These are phyloP conservation scores for Leishmania lainsoni DNA, from an alignment of 208 protist genomes.

Conservation along the genomic window DNA sequence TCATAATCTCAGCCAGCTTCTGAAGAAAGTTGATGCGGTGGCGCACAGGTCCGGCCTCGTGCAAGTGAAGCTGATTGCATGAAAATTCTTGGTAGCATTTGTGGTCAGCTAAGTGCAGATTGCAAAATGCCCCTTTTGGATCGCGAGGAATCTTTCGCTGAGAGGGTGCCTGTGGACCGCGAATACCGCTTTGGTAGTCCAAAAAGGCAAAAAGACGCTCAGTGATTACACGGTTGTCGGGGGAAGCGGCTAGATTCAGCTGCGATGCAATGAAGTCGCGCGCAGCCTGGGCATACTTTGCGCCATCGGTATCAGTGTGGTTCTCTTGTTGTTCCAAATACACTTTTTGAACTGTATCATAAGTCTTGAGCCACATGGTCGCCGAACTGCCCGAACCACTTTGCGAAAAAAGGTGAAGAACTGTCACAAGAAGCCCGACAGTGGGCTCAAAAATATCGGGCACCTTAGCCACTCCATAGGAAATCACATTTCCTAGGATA, in stretches of 20 bases:
- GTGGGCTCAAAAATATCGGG: slow-evolving; percentile 85
- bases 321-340: slow-evolving; percentile 69
- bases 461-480: slow-evolving; percentile 66
- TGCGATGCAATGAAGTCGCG: slow-evolving; percentile 50
- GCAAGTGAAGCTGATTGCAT: slow-evolving; percentile 87
- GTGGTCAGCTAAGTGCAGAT: slow-evolving; percentile 87
- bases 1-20: slow-evolving; percentile 65
- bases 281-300: slow-evolving; percentile 61
- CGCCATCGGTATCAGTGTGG: slow-evolving; percentile 31
- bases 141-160: slow-evolving; percentile 83
- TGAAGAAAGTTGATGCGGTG: slow-evolving; percentile 83
- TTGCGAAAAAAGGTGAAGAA: slow-evolving; percentile 72
- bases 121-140: slow-evolving; percentile 88
- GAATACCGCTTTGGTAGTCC: slow-evolving; percentile 82
- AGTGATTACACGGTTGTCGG: slow-evolving; percentile 43
- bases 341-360: slow-evolving; percentile 79
- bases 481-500: slow-evolving; percentile 84
- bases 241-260: slow-evolving; percentile 28
- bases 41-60: slow-evolving; percentile 77
- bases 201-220: slow-evolving; percentile 67
- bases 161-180: slow-evolving; percentile 73
- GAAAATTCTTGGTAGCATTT: slow-evolving; percentile 89
- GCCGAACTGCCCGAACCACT: slow-evolving; percentile 38
- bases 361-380: slow-evolving; percentile 69
- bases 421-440: slow-evolving; percentile 81